Evolutionary conservation across 164 flowering plant genomes (phyloP), one percentile per base, ranked within the genome.

Genomic region (Litsea cubeba): DNA sequence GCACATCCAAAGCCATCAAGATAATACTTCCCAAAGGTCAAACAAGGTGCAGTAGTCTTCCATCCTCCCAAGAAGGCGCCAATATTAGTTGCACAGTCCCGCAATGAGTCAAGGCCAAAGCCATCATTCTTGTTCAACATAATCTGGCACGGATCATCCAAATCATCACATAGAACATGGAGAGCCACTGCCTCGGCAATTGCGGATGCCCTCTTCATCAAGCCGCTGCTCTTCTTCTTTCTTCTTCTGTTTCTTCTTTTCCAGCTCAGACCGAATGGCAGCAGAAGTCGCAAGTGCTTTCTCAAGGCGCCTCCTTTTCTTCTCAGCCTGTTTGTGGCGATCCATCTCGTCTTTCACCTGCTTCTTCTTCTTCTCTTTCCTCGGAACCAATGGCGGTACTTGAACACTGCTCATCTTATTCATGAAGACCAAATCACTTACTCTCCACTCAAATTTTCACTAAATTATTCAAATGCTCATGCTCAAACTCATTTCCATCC

Each of bases 191-290:
- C 93, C 83, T 91, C 98, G 40, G 98, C 97, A 73, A 95, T 90
- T 28, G 97, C 94, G 76, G 99, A n/a, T 98, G 22, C 99, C 97
- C 81, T 95, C 98, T 82, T 95, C 99, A 81, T 95, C 99, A 40
- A 95, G 97, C 82, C 93, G 85, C 74, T 90, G 90, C 68, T 95
- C 97, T 74, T 95, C 97, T 83, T 95, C 99, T 83, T 84, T 86
- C 88, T 88, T 91, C 63, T 83, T 88, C 83, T 88, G 99, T 79
- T 93, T 95, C 88, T 95, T 95, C 84, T 90, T 93, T 68, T 95
- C 99, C 14, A 95, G 87, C 73, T 95, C 98, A 57, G 93, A 82
- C 20, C 91, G 86, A 22, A 95, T 95, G 64, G 99, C 98, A 74
- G 99, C 97, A 72, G 99, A 95, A 69, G 91, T 87, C 25, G 99